These are phyloP conservation scores for Lentinula raphanica DNA, from an alignment of 768 basidiomycete species.

Conservation along the genomic window DNA sequence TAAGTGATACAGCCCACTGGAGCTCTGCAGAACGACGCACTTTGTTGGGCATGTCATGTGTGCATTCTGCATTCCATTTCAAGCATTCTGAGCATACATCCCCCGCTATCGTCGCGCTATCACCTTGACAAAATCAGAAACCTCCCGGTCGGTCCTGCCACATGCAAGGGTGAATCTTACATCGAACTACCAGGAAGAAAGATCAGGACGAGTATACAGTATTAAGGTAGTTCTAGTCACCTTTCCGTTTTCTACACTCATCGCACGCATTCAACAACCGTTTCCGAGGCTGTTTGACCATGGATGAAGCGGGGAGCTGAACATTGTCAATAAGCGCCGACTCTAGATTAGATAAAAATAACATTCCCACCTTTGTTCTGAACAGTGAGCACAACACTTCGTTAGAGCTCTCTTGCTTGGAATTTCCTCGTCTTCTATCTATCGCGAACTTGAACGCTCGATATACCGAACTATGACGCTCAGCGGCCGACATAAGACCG, in stretches of 20 bases:
- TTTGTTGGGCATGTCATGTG: background rate
- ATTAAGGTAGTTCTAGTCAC: slow-evolving; percentile 13
- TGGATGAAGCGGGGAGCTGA: background rate
- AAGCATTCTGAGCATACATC: slow-evolving; percentile 37
- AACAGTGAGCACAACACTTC: no score
- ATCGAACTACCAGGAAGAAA: slow-evolving; percentile 35
- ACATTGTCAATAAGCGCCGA: background rate
- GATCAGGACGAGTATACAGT: background rate
- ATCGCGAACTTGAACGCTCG: no score
- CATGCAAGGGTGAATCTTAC: slow-evolving; percentile 28
- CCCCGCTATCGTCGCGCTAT: slow-evolving; percentile 39
- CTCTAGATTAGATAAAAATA: no score
- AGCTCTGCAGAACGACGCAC: background rate
- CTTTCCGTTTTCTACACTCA: slow-evolving; percentile 58
- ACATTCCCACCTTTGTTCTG: no score
- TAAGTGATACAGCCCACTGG: background rate
- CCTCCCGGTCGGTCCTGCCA: no score
- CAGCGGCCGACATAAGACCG: no score
- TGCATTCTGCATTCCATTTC: slow-evolving; percentile 21
- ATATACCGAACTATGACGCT: no score
- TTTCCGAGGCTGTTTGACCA: background rate
- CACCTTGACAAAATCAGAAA: slow-evolving; percentile 21
- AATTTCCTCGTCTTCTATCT: no score
- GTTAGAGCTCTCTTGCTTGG: no score
- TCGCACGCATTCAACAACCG: slow-evolving; percentile 55